Evolutionary conservation across 2,329 filamentous ascomycete species (phyloP), one percentile per base, ranked within the genome.

Genomic region (Atkinsonella hypoxylon): DNA sequence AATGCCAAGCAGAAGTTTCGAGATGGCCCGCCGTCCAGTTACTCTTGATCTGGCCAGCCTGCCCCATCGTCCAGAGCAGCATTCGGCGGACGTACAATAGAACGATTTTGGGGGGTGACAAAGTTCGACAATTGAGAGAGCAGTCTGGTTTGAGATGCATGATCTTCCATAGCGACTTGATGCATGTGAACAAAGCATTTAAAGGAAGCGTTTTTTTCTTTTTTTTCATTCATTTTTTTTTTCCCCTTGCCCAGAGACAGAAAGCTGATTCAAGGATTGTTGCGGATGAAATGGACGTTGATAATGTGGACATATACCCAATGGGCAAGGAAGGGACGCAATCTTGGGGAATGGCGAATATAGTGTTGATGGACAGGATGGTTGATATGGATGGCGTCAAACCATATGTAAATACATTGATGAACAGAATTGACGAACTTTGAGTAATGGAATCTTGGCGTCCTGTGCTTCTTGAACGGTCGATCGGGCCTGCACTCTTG

Each of bases 1-100:
- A 18, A 72, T 79, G 50, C 74, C 76, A 1, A 81, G 77, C 55
- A 65, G 78, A 50, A 81, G 78, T 58, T 57, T 81, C 56, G 78
- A 81, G 54, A 74, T 81, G 42, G 62, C 71, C 30, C 66, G 78
- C 38, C 64, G 63, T 3, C 40, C 56, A 7, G 55, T 64, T 34
- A 54, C 59, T 49, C 6, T 42, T 10, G 32, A 52, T 8, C 15
- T 44, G 10, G 44, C 20, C 18, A 50, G 26, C 22, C 30, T 47
- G 26, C 18, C 46, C 11, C 42, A 32, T 17, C 34, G 26, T 3
- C 15, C 30, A 31, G 38, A 31, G 20, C 39, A 30, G 12, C 39
- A 9, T 12, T 12, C 17, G 4, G 20, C 31, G 7, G 32, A 40
- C 8, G 26, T 18, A 6, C 20, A 20, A 36, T 30, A 18, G 31